Percentiles rank a stretch among this genome's conserved stretches.
These are phyloP conservation scores for Fusarium incarnatum DNA, from an alignment of 2,329 filamentous ascomycete species.

Conservation along the genomic window DNA sequence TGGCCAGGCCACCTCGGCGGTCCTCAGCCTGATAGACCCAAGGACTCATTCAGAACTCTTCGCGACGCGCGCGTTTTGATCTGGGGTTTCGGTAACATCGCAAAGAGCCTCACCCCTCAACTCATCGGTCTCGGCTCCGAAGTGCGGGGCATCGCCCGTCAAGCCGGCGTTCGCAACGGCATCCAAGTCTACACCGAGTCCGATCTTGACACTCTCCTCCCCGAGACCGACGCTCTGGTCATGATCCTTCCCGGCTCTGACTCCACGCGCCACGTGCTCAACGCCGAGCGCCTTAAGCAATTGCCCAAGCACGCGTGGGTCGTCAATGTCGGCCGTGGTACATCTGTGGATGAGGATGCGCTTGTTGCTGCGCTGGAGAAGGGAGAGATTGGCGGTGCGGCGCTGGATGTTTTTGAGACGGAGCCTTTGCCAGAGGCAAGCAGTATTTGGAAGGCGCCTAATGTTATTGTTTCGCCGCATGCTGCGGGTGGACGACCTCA, in stretches of 20 bases:
- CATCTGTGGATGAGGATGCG: conserved; percentile 62
- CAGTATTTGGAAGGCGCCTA: conserved; percentile 63
- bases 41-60: conserved; percentile 68
- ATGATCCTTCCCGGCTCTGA: conserved; percentile 73
- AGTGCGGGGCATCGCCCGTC: conserved; percentile 69
- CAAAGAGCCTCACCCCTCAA: conserved; percentile 68
- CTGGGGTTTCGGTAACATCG: conserved; percentile 77
- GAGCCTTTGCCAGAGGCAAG: conserved; percentile 59
- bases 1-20: conserved; percentile 74
- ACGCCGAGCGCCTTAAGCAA: conserved; percentile 62
- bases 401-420: conserved; percentile 61
- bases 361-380: conserved; percentile 58
- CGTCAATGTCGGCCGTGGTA: conserved; percentile 65
- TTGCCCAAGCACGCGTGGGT: conserved; percentile 69
- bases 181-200: conserved; percentile 69
- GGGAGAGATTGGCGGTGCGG: conserved; percentile 60
- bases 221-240: conserved; percentile 71
- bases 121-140: conserved; percentile 66
- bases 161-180: conserved; percentile 67
- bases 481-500: conserved; percentile 71
- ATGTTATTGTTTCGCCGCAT: conserved; percentile 66
- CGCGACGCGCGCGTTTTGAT: conserved; percentile 68
- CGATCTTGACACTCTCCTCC: conserved; percentile 63
- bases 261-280: conserved; percentile 66
- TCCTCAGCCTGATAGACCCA: conserved; percentile 68